These are phyloP conservation scores for Metroxylon sagu DNA, from an alignment of 176 grass and related monocot genomes.

Conservation along the genomic window DNA sequence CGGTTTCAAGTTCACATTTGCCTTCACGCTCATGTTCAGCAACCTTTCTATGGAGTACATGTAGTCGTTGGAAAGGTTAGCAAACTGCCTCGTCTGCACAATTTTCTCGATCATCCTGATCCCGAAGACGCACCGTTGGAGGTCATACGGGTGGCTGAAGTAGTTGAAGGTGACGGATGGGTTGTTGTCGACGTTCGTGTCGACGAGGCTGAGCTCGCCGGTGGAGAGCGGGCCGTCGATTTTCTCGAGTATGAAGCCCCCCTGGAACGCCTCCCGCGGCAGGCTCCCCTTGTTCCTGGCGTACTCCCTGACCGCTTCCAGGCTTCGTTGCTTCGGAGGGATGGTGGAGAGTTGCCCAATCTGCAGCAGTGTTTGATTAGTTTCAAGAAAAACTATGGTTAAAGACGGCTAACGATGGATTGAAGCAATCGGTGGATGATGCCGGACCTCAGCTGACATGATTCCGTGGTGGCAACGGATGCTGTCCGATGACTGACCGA, in stretches of 20 bases:
- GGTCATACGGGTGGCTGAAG: constrained; percentile 33
- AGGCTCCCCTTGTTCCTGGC: constrained; percentile 41
- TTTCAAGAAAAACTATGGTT: too few species aligned
- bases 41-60: constrained; percentile 48
- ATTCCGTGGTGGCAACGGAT: constrained; percentile 79
- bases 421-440: too few species aligned
- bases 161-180: constrained; percentile 4
- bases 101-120: constrained; percentile 38
- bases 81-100: constrained; percentile 56
- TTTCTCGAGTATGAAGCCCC: constrained; percentile 13
- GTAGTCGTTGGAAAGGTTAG: constrained; percentile 29
- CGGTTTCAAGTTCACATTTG: constrained; percentile 79
- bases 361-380: constrained; percentile 30
- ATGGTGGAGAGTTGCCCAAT: constrained; percentile 75
- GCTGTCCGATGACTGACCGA: constrained; percentile 71
- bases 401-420: too few species aligned
- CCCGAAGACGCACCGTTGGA: constrained; percentile 30
- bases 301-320: constrained; percentile 46
- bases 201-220: constrained; percentile 1
- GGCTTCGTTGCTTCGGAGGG: constrained; percentile 53
- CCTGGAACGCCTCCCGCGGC: constrained; percentile 38
- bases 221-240: constrained; percentile 14
- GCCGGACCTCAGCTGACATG: constrained; percentile 67
- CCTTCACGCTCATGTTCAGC: constrained; percentile 69
- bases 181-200: constrained; percentile 28